Percentiles rank a stretch among this genome's conserved stretches.
Evolutionary conservation across 1,284 basidiomycete genomes (phyloP).

Genomic region (Ustilago cynodontis): DNA sequence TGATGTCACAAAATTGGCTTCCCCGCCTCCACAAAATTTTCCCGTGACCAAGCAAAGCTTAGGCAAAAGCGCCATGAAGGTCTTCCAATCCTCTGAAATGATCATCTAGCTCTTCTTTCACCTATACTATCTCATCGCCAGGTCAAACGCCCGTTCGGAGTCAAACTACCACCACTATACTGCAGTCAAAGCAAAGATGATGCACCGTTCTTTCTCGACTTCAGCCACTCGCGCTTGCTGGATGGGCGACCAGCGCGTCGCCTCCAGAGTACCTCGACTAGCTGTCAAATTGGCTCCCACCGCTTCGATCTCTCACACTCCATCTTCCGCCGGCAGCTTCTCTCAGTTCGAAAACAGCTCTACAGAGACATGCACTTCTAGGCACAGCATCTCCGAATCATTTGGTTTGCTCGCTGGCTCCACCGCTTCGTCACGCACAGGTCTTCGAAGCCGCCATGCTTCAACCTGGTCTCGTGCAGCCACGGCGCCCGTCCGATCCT

Average conservation of each 20-base stretch:
- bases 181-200: conserved; percentile 9
- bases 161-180: not conserved
- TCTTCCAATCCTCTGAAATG: not conserved
- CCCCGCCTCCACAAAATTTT: conserved; percentile 12
- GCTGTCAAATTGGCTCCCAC: conserved; percentile 15
- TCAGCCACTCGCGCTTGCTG: conserved; percentile 16
- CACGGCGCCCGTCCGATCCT: not conserved
- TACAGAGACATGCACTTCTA: conserved; percentile 11
- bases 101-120: not conserved
- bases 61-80: not conserved
- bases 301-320: not conserved
- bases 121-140: not conserved
- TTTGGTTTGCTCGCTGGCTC: conserved; percentile 41
- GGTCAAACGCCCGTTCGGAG: not conserved
- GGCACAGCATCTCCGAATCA: conserved; percentile 31
- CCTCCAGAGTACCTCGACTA: conserved; percentile 37
- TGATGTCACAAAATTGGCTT: conserved; percentile 23
- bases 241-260: conserved; percentile 43
- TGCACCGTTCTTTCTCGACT: conserved; percentile 35
- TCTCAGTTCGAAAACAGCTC: not conserved
- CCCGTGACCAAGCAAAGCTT: conserved; percentile 7
- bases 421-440: conserved; percentile 28
- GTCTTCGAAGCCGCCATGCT: conserved; percentile 23
- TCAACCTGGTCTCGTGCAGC: conserved; percentile 25
- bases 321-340: not conserved